Base-by-base conservation (phyloP, 176 grass and related monocot species). In the Paspalum vaginatum region DNA sequence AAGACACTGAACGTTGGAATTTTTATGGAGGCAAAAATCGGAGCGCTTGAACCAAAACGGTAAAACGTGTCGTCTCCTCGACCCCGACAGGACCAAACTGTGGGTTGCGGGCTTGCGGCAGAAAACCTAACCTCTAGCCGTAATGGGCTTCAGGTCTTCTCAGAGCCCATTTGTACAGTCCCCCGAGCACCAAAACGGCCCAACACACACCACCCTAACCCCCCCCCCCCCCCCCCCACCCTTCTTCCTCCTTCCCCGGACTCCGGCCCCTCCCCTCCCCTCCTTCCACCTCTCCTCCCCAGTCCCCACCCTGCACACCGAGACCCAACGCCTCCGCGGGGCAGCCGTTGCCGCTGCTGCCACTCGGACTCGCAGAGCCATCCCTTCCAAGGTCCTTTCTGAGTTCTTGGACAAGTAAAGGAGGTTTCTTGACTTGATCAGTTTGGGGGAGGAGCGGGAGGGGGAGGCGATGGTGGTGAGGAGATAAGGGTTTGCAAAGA, bases 401-500 rank as follows among this genome's bases (percentile, higher is more conserved):
- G 64, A 77, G 63, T 83, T 76, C 64, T 50, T 63, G 63, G 54
- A 69, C 44, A 61, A 76, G 54, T 70, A 76, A 84, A 51, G 48
- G 54, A 43, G 55, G 20, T 55, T 81, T 75, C 15, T 85, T 80
- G 24, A 73, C 55, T 70, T 85, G 76, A 81, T 89, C 65, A 77
- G 51, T 26, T 49, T 38, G 12, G 46, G 45, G 78, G 40, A 22
- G 68, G 55, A 27, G 54, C 63, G 2, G 56, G 47, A 67, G 46
- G 56, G 16, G 43, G 68, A 47, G 63, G 55, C 16, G 78, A 73
- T 89, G 87, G 32, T 65, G 59, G 58, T 27, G 21, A 32, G 21
- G 11, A 26, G 51, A 61, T 72, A 75, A 63, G n/a, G 65, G 13
- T 0, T 32, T 9, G 7, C 46, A 40, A n/a, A 58, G 27, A 5